phyloP scores from a whole-genome alignment of 495 filamentous ascomycete species.

The Melanomma pulvis-pyrius region DNA sequence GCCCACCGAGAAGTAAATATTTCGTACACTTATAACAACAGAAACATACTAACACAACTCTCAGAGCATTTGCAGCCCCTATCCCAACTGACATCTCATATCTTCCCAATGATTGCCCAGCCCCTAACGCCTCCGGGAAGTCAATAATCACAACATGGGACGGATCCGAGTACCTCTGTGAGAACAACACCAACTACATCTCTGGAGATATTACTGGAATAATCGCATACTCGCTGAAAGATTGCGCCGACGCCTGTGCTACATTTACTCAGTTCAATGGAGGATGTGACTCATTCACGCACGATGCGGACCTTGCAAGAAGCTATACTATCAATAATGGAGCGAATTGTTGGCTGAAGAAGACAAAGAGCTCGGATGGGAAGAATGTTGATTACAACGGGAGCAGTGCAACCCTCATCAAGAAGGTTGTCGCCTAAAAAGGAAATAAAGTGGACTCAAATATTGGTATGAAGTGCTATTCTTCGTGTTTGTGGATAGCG shows the following conservation, averaged over 20 bases:
- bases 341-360: conserved; percentile 10
- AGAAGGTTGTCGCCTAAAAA: not conserved
- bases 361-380: not conserved
- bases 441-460: not conserved
- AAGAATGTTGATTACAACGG: conserved; percentile 1
- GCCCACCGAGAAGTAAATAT: not conserved
- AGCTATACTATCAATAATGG: conserved; percentile 13
- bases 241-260: conserved; percentile 6
- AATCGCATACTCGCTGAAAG: not conserved
- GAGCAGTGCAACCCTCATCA: not conserved
- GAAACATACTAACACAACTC: not conserved
- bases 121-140: not conserved
- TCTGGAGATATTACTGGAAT: conserved; percentile 5
- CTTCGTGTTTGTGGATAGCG: too few relatives aligned
- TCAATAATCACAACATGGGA: conserved; percentile 3
- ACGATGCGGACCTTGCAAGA: not conserved
- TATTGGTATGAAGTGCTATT: too few relatives aligned
- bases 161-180: not conserved
- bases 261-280: not conserved
- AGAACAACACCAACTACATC: not conserved
- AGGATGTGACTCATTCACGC: not conserved
- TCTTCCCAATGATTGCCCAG: not conserved
- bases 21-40: not conserved
- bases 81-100: not conserved
- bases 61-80: not conserved